phyloP scores from a whole-genome alignment of 768 basidiomycete species.

The Obba rivulosa region DNA sequence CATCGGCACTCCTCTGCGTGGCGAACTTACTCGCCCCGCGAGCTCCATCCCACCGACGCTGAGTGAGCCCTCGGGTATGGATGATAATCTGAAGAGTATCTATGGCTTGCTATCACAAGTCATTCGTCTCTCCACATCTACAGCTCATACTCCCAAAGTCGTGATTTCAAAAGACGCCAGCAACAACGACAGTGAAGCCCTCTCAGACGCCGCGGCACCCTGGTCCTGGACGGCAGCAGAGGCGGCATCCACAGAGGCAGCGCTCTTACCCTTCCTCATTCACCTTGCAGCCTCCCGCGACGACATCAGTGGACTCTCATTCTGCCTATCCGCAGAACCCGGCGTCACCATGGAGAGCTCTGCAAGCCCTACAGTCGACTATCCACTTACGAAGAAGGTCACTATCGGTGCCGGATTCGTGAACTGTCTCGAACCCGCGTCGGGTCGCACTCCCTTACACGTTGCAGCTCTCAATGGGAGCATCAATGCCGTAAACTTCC shows the following conservation, averaged over 20 bases:
- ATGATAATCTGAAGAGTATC: constrained; percentile 52
- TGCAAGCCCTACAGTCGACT: constrained; percentile 8
- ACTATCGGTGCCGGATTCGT: constrained; percentile 62
- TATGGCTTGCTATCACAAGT: constrained; percentile 65
- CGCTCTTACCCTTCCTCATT: constrained; percentile 70
- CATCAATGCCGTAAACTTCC: constrained; percentile 30
- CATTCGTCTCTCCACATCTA: constrained; percentile 50
- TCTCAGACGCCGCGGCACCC: constrained; percentile 45
- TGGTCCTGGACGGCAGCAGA: constrained; percentile 82
- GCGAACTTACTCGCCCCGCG: constrained; percentile 67
- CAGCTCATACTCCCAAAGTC: constrained; percentile 32
- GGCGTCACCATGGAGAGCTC: constrained; percentile 20
- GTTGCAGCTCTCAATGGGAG: constrained; percentile 71
- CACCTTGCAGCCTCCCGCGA: constrained; percentile 74
- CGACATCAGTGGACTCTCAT: constrained; percentile 56
- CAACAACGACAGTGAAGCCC: constrained; percentile 25
- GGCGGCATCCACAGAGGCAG: constrained; percentile 60
- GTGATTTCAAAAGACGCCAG: constrained; percentile 22
- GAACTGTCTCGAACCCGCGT: constrained; percentile 66
- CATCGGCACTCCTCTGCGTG: constrained; percentile 75
- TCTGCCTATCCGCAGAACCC: constrained; percentile 42
- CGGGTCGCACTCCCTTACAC: constrained; percentile 74
- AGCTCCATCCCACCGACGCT: constrained; percentile 35
- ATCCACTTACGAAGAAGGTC: constrained; percentile 17
- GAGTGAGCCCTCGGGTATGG: constrained; percentile 36